Evolutionary conservation across 1,284 basidiomycete genomes (phyloP).

Genomic region (Trametes hirsuta): DNA sequence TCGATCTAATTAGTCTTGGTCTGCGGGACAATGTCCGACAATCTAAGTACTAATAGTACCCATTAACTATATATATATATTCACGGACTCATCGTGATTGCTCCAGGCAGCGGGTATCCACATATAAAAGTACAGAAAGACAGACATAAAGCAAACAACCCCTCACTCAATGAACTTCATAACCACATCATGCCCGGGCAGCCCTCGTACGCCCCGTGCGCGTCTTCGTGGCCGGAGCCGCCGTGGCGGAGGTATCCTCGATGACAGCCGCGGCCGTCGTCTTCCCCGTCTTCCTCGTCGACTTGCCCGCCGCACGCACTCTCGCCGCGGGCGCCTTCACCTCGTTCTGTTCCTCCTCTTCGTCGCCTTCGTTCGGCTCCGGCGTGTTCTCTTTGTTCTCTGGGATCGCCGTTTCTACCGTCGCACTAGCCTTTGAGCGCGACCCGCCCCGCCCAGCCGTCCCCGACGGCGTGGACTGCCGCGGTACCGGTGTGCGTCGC

Average conservation of each 20-base stretch:
- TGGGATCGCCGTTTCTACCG: slow-evolving; percentile 16
- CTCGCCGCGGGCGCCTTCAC: slow-evolving; percentile 16
- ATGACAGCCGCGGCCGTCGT: slow-evolving; percentile 26
- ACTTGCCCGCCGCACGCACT: slow-evolving; percentile 13
- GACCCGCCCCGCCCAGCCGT: slow-evolving; percentile 21
- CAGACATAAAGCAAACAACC: neutral
- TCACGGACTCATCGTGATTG: neutral
- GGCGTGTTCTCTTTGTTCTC: slow-evolving; percentile 48
- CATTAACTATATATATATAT: neutral
- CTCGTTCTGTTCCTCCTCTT: slow-evolving; percentile 28
- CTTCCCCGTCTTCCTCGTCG: slow-evolving; percentile 18
- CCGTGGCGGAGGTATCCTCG: slow-evolving; percentile 18
- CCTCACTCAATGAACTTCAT: neutral
- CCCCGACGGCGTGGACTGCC: slow-evolving; percentile 19
- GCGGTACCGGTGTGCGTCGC: slow-evolving; percentile 19
- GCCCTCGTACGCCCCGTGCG: slow-evolving; percentile 30
- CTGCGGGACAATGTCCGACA: no score
- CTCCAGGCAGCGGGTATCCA: neutral
- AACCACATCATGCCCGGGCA: slow-evolving; percentile 17
- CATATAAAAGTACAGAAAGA: neutral
- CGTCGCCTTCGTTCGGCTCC: slow-evolving; percentile 31
- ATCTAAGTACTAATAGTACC: no score
- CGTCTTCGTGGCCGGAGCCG: slow-evolving; percentile 17
- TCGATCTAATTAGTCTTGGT: no score
- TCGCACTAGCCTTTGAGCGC: slow-evolving; percentile 13